Base-by-base conservation (phyloP, 805 yeast species). In the Candida boidinii region DNA sequence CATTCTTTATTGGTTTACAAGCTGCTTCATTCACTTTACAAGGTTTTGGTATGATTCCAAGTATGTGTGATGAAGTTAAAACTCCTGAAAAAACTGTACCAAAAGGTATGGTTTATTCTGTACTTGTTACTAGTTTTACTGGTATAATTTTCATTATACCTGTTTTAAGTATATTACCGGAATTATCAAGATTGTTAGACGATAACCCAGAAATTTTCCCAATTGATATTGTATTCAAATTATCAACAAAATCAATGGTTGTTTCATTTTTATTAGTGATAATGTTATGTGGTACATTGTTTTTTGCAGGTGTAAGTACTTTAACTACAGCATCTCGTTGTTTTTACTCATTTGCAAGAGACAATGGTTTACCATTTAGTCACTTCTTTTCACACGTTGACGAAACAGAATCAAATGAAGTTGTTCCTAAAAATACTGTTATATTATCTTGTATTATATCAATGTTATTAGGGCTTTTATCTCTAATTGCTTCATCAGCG, bases 271-370 rank as follows among this genome's bases (percentile, higher is more conserved):
- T 83, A 31, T 63, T 83, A 36, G 82, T 76, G 10, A 55, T 81
- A 5, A 59, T 82, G 51, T 68, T 80, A 36, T 62, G 75, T 29
- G 92, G 84, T 0, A 80, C 86, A 14, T 71, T 78, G 17, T 48
- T 80, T 8, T 83, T 83, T 53, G 86, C 85, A 23, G 80, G 87
- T 2, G 75, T 84, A 31, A 88, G 94, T 4, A 71, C 90, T 1
- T 64, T 81, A 23, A 83, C 92, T 1, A 79, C 94, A 0, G 82
- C 87, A 3, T 81, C 92, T 3, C 70, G 94, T 66, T 70, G 79
- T n/a, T 82, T 86, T 0, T 83, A 73, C 51, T 80, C 85, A 17
- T 76, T 84, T 58, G 85, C 90, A 33, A 70, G 94, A 58, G 94
- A 84, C 52, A 83, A 78, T 23, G 94, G 87, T 0, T 55, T 84